Evolutionary conservation across 2,329 filamentous ascomycete species (phyloP).

Genomic region (Colletotrichum paranaense): DNA sequence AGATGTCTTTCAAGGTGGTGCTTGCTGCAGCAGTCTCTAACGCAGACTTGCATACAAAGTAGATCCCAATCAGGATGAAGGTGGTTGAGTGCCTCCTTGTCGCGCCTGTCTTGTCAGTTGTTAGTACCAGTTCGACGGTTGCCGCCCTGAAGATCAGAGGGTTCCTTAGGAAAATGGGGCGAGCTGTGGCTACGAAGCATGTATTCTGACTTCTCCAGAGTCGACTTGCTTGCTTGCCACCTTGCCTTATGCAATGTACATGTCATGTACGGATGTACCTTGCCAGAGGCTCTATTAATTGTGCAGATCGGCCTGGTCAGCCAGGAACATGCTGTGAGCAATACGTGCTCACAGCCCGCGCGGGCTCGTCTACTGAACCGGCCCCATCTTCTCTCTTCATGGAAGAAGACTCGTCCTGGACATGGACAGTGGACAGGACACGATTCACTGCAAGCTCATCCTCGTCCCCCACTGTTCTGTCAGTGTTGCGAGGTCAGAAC

Average conservation of each 20-base stretch:
- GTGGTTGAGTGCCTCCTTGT: not conserved
- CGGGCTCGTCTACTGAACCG: not conserved
- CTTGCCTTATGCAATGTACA: not conserved
- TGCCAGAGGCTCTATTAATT: slow-evolving; percentile 22
- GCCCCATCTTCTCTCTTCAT: not conserved
- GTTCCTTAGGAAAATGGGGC: not conserved
- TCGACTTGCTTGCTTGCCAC: not conserved
- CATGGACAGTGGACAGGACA: not conserved
- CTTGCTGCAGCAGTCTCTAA: not conserved
- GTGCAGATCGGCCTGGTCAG: slow-evolving; percentile 28
- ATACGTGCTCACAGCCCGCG: slow-evolving; percentile 9
- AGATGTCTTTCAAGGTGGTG: not conserved
- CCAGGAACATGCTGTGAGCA: slow-evolving; percentile 20
- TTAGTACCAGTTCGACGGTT: not conserved
- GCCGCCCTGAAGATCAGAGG: not conserved
- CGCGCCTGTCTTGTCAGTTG: not conserved
- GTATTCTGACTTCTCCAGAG: not conserved
- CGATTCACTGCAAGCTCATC: slow-evolving; percentile 18
- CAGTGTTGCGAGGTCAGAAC: not conserved
- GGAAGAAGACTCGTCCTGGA: no score
- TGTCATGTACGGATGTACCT: slow-evolving; percentile 14
- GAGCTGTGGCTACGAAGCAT: not conserved
- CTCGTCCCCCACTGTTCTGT: slow-evolving; percentile 26
- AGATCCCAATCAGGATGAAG: not conserved
- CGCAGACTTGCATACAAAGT: not conserved